These are phyloP conservation scores for Diaporthe sp. DNA, from an alignment of 2,329 filamentous ascomycete genomes.

Conservation along the genomic window DNA sequence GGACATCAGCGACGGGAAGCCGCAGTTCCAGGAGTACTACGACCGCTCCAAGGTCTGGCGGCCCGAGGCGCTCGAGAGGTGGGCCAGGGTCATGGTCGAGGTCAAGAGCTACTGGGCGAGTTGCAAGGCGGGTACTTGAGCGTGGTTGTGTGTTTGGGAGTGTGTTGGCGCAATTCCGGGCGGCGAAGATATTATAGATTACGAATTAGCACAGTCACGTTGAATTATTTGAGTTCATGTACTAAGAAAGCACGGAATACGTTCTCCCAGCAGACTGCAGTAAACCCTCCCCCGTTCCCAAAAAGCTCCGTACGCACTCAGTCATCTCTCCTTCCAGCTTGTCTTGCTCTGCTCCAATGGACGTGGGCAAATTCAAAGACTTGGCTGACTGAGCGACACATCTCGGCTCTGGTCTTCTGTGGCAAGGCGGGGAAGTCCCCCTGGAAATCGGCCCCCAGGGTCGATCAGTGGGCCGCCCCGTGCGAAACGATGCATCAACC, in stretches of 20 bases:
- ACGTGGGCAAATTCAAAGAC: not conserved
- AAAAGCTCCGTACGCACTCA: not conserved
- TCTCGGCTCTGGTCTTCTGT: not conserved
- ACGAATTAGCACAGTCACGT: not conserved
- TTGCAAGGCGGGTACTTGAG: conserved; percentile 3
- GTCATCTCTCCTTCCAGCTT: not conserved
- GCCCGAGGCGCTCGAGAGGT: conserved; percentile 50
- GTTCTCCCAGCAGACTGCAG: not conserved
- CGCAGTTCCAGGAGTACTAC: conserved; percentile 55
- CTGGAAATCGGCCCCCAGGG: not conserved
- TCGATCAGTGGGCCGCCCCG: conserved; percentile 3
- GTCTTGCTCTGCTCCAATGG: not conserved
- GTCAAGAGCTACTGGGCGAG: conserved; percentile 37
- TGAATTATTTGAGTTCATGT: not conserved
- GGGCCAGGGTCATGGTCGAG: conserved; percentile 45
- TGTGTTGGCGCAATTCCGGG: not conserved
- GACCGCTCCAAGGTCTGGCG: conserved; percentile 50
- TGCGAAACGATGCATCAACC: not conserved
- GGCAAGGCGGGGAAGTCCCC: conserved; percentile 5
- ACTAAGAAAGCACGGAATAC: not conserved
- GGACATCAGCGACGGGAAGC: conserved; percentile 51
- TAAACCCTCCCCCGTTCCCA: not conserved
- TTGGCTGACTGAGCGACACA: not conserved
- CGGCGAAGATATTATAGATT: not conserved
- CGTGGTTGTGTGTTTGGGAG: not conserved